Base-by-base conservation (phyloP, 495 filamentous ascomycete species). In the Penicillium pulvis region DNA sequence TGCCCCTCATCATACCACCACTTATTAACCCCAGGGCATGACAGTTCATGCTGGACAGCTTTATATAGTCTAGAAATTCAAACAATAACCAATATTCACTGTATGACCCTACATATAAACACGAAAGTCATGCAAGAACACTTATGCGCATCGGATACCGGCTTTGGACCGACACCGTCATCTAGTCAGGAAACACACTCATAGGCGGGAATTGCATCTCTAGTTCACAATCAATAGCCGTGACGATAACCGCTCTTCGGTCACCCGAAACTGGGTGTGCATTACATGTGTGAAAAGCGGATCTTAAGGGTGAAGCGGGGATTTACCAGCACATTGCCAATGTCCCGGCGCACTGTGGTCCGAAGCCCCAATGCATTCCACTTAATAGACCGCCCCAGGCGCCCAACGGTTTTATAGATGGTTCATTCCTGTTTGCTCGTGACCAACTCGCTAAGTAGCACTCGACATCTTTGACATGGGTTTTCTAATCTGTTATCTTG, bases 151-250 rank as follows among this genome's bases (percentile, higher is more conserved):
- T 28, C 28, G 28, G 28, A 7, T 28, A 28, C 4, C 39, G 16
- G 39, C 14, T 16, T 36, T 2, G 47, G 4, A 19, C 17, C 24
- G 6, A 30, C 11, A 28, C 41, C 19, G 28, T 36, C 16, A 31
- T 8, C n/a, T 10, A 47, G 23, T 46, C 33, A 9, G 28, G n/a
- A 28, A 48, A 46, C 19, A 16, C 51, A 4, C 17, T 9, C 47
- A 24, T 47, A 53, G 24, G 19, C 36, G 39, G 60, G 45, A 56
- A 41, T 10, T 43, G 6, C 5, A 14, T 16, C 23, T 20, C 35
- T 3, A 48, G 20, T 23, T 4, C 48, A 33, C 17, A 10, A 8
- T 60, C 60, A 58, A 66, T 63, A 60, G 60, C 63, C 60, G 57
- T 46, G 39, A 47, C 19, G 24, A 26, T 58, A 58, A 23, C 55